These are phyloP conservation scores for Cladophialophora bantiana DNA, from an alignment of 2,329 filamentous ascomycete species.

Conservation along the genomic window DNA sequence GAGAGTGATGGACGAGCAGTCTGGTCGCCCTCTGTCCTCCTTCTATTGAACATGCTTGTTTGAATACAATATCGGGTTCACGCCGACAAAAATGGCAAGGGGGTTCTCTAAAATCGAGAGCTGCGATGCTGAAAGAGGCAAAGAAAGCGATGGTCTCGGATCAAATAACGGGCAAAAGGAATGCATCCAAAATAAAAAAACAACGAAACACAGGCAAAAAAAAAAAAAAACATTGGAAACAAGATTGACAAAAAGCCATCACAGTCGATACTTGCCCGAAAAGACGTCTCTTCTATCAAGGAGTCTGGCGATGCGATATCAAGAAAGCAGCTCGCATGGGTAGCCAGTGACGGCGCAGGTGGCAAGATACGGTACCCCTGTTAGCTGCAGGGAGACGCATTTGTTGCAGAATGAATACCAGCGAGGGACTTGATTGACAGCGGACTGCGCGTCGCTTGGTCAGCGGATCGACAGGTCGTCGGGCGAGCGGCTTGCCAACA, in stretches of 20 bases:
- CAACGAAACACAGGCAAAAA: no score
- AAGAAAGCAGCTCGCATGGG: constrained; percentile 4
- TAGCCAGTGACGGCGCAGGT: not conserved
- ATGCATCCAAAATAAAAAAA: constrained; percentile 2
- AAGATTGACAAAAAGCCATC: not conserved
- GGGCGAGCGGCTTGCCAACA: constrained; percentile 14
- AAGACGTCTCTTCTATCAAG: constrained; percentile 1
- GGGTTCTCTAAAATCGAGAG: not conserved
- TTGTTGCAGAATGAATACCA: constrained; percentile 6
- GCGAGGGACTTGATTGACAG: constrained; percentile 7
- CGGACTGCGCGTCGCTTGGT: not conserved
- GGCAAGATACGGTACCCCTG: constrained; percentile 3
- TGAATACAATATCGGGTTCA: not conserved
- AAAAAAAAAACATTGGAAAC: constrained; percentile 3
- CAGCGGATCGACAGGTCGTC: constrained; percentile 16
- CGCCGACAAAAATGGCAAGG: not conserved
- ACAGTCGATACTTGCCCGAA: constrained; percentile 11
- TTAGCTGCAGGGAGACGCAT: constrained; percentile 24
- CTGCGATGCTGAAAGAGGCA: not conserved
- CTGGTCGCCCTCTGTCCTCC: constrained; percentile 4
- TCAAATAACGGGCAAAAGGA: not conserved
- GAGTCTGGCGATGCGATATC: not conserved
- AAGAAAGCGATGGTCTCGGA: not conserved
- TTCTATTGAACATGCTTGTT: constrained; percentile 19
- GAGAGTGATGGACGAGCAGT: constrained; percentile 26